Base-by-base conservation (phyloP, 805 yeast species). In the Babjeviella inositovora region DNA sequence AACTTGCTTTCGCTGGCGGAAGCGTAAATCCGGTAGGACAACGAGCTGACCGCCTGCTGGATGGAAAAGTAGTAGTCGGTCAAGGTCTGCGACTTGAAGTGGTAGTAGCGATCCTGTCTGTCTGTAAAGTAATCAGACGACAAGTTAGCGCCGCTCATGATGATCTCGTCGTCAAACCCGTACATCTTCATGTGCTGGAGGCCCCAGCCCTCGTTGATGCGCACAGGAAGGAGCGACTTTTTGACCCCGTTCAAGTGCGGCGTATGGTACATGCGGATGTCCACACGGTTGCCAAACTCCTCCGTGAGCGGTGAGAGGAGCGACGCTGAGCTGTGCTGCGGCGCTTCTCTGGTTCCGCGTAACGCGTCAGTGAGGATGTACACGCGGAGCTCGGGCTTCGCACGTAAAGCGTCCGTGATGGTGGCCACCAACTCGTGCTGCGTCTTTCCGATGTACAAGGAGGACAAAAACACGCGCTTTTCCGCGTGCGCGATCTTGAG, bases 181-280 rank as follows among this genome's bases (percentile, higher is more conserved):
- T 90, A 90, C 14, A 90, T 62, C 44, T 90, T 90, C 97, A 90
- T 90, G 42, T 90, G 98, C 45, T 90, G 98, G 24, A 90, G 59
- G 0, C 98, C 98, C 50, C 62, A 66, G 4, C 92, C 85, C 50
- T 90, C 98, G 45, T 85, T 84, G 32, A 87, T 57, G 31, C 98
- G 61, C 28, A 64, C 73, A 1, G 98, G 98, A 3, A 82, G 58
- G 20, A 77, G 21, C 6, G 49, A 33, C 38, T 72, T 70, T 27
- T 66, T 62, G 28, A 80, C 39, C 0, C 93, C 93, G 18, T 62
- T 52, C 33, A 80, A 58, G 31, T 74, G 73, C 0, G 98, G 98
- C 0, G 98, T 87, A 36, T 77, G 92, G 46, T 80, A 90, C 58
- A 85, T 62, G 34, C 93, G 53, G 22, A 85, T 52, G 36, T 79